Base-by-base conservation (phyloP, 2,329 filamentous ascomycete species). In the Delphinella strobiligena region DNA sequence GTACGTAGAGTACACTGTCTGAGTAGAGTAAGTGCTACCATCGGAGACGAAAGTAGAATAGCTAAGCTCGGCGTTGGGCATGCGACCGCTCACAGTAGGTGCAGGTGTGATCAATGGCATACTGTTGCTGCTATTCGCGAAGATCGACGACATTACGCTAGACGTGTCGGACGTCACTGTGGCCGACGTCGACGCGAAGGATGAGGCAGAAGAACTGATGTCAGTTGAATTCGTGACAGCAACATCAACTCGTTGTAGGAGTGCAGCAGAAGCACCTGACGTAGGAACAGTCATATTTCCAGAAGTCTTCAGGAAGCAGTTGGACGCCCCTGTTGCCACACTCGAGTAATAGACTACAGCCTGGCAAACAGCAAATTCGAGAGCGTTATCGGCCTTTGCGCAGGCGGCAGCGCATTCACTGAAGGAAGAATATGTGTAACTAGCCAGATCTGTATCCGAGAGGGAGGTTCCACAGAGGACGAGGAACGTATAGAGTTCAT, bases 321-420 rank as follows among this genome's bases (percentile, higher is more conserved):
- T 58, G 29, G 47, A 47, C 18, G 31, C 8, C n/a, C 38, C 33
- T 9, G 34, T 14, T 5, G 18, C 14, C 8, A 49, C 51, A 14
- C 45, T 40, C n/a, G 46, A 45, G 41, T 51, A 53, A 48, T 50
- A 56, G 4, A 51, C 52, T 7, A 53, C 48, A 27, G 51, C 54
- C 41, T 55, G 48, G 43, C 55, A 60, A n/a, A 54, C 51, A 1
- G 51, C 50, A 4, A 36, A 40, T 29, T 51, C 47, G 36, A 55
- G 49, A 4, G 48, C 45, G 27, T 45, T 43, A 40, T 59, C 49
- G n/a, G 49, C 51, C 8, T 46, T 34, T 7, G 55, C 56, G 39
- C 56, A 59, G 36, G 56, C 54, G 15, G 51, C 53, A 11, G 51
- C 49, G 41, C 56, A 59, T 30, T 58, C 48, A 7, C 47, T 47